Evolutionary conservation across 371 early-diverging fungal genomes (phyloP), one percentile per base, ranked within the genome.

Genomic region (Mortierella sp.): DNA sequence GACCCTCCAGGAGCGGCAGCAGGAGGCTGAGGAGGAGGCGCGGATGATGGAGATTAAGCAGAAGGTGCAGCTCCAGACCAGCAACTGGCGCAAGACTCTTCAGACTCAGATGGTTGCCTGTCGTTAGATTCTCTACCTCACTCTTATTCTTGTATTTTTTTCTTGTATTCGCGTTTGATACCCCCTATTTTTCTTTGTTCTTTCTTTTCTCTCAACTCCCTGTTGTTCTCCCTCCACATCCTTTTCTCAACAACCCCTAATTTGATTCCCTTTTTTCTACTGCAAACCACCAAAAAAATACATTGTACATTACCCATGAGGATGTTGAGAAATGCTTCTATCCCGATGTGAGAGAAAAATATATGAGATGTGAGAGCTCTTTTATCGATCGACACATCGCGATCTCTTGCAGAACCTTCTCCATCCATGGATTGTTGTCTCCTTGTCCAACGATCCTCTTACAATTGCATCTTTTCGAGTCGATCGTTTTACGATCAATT

Each of bases 21-120:
- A 79, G 50, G 79, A 79, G n/a, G 74, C 70, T 2, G 79, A 79
- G 48, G 79, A 79, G 24, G 79, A 79, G 39, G 79, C 79, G 6
- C 52, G 74, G 4, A 74, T 79, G 65, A 68, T 66, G 79, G 74
- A 79, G 53, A 73, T 79, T 52, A 79, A 74, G 69, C 70, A 79
- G 65, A 79, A 74, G 45, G 79, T 79, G 19, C 73, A 73, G 71
- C 55, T 79, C 52, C 73, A 73, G 53, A 74, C 74, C 19, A 70
- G 64, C 40, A 64, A 79, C 29, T 79, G 79, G 79, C 74, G 79
- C 43, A 70, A 79, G 67, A 58, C 79, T 5, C 67, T 79, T 2
- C 53, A 69, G 66, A 79, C 70, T 2, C 79, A 79, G 26, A 45
- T 61, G 29, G 70, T 73, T 44, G 74, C 74, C 26, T 79, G 74